phyloP scores from a whole-genome alignment of 2,329 filamentous ascomycete genomes.

The Incumbomyces delicatus region DNA sequence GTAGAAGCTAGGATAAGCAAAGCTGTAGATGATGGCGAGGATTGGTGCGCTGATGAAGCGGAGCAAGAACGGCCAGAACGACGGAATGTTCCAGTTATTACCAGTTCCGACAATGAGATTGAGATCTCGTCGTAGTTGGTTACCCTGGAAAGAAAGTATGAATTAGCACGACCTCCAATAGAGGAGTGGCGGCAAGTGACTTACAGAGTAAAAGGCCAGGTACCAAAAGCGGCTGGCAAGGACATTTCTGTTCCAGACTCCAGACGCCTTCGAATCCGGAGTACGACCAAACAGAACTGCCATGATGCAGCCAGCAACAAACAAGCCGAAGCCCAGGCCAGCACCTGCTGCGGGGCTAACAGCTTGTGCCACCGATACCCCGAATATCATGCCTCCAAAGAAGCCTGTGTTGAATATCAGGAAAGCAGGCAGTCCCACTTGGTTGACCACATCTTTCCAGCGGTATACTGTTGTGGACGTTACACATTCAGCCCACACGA shows the following conservation, averaged over 20 bases:
- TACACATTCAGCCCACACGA: slow-evolving; percentile 47
- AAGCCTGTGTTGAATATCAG: slow-evolving; percentile 45
- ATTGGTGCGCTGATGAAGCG: slow-evolving; percentile 43
- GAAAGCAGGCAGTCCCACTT: slow-evolving; percentile 41
- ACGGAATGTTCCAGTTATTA: slow-evolving; percentile 48
- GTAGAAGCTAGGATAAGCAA: slow-evolving; percentile 44
- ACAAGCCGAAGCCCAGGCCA: slow-evolving; percentile 45
- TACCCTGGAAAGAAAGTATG: slow-evolving; percentile 32
- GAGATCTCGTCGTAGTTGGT: slow-evolving; percentile 47
- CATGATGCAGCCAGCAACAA: slow-evolving; percentile 31
- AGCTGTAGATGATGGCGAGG: slow-evolving; percentile 43
- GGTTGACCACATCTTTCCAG: slow-evolving; percentile 43
- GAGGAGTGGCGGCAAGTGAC: slow-evolving; percentile 13
- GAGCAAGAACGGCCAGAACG: slow-evolving; percentile 41
- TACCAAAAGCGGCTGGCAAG: slow-evolving; percentile 42
- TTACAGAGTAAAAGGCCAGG: slow-evolving; percentile 48
- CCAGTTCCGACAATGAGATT: slow-evolving; percentile 45
- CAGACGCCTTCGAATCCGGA: slow-evolving; percentile 33
- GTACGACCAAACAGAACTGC: slow-evolving; percentile 35
- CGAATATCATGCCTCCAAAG: slow-evolving; percentile 44
- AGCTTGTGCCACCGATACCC: slow-evolving; percentile 42
- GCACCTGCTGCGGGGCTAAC: slow-evolving; percentile 37
- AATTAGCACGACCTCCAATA: neutral
- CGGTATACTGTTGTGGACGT: slow-evolving; percentile 47
- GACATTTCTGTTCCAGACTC: slow-evolving; percentile 33